A percentile compares a stretch with the other conserved stretches of the same genome.
These are phyloP conservation scores for Karstenula rhodostoma DNA, from an alignment of 2,329 filamentous ascomycete genomes.

Conservation along the genomic window DNA sequence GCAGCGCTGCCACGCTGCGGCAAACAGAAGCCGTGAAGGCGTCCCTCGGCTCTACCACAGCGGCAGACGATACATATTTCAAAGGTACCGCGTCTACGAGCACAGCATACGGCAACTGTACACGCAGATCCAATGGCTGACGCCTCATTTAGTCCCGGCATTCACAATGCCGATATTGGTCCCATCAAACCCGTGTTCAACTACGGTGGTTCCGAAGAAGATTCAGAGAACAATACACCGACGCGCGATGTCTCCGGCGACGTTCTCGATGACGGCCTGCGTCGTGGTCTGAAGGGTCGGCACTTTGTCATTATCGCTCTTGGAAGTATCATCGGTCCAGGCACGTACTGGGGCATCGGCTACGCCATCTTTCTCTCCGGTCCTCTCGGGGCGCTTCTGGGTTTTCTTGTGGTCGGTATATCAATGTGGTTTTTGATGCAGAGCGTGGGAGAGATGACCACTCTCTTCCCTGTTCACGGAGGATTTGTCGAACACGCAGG, in stretches of 20 bases:
- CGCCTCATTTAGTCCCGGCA: not conserved
- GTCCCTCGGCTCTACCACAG: not conserved
- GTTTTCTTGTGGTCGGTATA: conserved; percentile 4
- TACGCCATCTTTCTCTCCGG: conserved; percentile 5
- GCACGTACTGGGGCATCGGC: conserved; percentile 4
- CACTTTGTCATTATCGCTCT: conserved; percentile 6
- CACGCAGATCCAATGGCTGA: not conserved
- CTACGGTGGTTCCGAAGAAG: conserved; percentile 1
- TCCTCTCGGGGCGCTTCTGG: conserved; percentile 2
- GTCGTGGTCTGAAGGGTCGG: not conserved
- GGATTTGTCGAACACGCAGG: conserved; percentile 6
- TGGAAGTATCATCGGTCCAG: conserved; percentile 1
- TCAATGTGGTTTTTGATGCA: conserved; percentile 11
- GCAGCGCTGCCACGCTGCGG: too few species aligned
- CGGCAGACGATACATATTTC: not conserved
- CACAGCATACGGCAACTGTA: not conserved
- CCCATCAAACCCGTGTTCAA: not conserved
- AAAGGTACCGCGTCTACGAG: not conserved
- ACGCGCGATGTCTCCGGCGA: not conserved
- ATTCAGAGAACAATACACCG: not conserved
- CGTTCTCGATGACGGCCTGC: not conserved
- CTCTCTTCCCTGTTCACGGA: not conserved
- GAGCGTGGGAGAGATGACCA: conserved; percentile 2
- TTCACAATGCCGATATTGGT: not conserved
- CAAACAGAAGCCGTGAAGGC: not conserved